phyloP scores from a whole-genome alignment of 345 rosid species.

The Isatis tinctoria region DNA sequence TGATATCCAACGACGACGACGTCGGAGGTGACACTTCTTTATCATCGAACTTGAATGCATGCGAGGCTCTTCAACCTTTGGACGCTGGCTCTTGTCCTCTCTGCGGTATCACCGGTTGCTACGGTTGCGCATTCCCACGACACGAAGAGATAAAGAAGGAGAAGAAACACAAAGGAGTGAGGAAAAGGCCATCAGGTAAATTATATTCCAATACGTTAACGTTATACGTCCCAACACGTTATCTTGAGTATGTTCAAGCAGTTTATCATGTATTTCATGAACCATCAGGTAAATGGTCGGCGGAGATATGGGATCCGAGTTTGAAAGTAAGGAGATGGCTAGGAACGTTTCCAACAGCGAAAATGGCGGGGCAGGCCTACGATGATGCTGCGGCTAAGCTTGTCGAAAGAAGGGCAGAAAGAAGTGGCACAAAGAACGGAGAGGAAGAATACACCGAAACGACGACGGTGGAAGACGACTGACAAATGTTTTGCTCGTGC shows the following conservation, averaged over 20 bases:
- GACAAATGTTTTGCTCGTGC: neutral
- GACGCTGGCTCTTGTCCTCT: neutral
- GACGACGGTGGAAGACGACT: neutral
- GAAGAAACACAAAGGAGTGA: neutral
- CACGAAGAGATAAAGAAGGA: neutral
- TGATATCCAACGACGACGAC: neutral
- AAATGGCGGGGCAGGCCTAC: neutral
- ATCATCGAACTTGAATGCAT: neutral
- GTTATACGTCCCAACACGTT: neutral
- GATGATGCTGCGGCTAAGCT: neutral
- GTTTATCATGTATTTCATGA: neutral
- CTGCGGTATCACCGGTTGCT: neutral
- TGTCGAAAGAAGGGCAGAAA: neutral
- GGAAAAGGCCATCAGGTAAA: neutral
- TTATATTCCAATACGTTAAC: neutral
- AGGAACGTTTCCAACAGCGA: neutral
- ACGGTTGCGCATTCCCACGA: neutral
- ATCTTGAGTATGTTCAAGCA: neutral
- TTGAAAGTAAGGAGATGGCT: neutral
- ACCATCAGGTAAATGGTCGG: neutral
- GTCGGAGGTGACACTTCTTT: neutral
- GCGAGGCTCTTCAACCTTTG: neutral
- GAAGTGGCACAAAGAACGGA: neutral
- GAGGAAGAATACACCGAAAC: neutral
- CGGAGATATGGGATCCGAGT: slow-evolving; percentile 1